phyloP scores from a whole-genome alignment of 139 green algal genomes.

The Spirogloea muscicola region DNA sequence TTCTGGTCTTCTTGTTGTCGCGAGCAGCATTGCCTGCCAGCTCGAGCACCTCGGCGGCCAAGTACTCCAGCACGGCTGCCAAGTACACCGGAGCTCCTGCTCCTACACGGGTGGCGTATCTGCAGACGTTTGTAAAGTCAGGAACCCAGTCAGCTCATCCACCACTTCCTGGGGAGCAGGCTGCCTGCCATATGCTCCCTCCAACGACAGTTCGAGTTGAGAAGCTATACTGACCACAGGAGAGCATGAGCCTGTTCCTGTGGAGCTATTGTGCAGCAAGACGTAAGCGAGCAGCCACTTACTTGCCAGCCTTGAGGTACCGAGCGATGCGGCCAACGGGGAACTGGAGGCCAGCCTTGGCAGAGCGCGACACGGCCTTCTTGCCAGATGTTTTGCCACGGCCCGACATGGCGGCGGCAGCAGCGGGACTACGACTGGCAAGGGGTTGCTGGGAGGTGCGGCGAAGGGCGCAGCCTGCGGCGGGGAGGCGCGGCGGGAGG shows the following conservation, averaged over 20 bases:
- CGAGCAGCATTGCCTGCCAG: conserved; percentile 67
- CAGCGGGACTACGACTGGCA: background rate
- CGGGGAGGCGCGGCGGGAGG: too few species aligned
- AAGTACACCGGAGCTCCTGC: conserved; percentile 75
- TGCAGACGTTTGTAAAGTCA: too few species aligned
- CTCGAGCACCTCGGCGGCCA: conserved; percentile 76
- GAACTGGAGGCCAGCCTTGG: conserved; percentile 89
- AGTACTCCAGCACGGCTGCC: conserved; percentile 77
- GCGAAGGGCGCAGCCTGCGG: too few species aligned
- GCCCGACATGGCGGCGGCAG: conserved; percentile 59
- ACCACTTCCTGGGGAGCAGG: too few species aligned
- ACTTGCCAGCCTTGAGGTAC: conserved; percentile 78
- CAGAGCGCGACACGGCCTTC: conserved; percentile 70
- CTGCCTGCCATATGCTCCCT: too few species aligned
- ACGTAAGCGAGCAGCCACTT: too few species aligned
- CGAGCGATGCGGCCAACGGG: conserved; percentile 75
- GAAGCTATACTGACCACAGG: too few species aligned
- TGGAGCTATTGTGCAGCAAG: too few species aligned
- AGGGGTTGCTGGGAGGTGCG: conserved; percentile 1
- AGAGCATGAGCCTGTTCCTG: too few species aligned
- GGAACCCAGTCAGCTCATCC: too few species aligned
- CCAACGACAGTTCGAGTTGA: too few species aligned
- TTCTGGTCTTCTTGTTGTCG: conserved; percentile 81
- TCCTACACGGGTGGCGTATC: conserved; percentile 66
- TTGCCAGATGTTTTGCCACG: conserved; percentile 71